Evolutionary conservation across 1,284 basidiomycete species (phyloP), one percentile per base, ranked within the genome.

Genomic region (Moniliella sp.): DNA sequence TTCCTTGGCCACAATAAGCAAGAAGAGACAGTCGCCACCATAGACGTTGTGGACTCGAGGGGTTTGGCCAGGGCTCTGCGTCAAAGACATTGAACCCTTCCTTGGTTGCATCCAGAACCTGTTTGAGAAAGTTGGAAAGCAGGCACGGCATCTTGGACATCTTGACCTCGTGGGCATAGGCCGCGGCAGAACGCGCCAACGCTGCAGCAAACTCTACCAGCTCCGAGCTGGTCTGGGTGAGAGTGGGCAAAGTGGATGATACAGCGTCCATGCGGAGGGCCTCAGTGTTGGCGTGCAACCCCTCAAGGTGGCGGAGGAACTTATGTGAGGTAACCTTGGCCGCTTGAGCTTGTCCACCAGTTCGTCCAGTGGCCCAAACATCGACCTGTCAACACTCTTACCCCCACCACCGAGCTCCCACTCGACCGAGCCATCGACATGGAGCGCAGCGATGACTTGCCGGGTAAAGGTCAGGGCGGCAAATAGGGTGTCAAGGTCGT

Each of bases 401-500:
- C 40, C 38, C n/a, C n/a, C n/a, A n/a, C n/a, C n/a, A 9, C 34
- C 40, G 25, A 48, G 32, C 18, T 47, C 39, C 49, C 48, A 50
- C 18, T 48, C 46, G 15, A 45, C 34, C 11, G 45, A 40, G 26
- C 42, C 43, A 13, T 50, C 45, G 4, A 39, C 31, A 21, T 48
- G 47, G 11, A 53, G 34, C 29, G 40, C 34, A 1, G 41, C 48
- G 7, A 49, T 36, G 15, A 37, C 36, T 29, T 54, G 50, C 31
- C 49, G 48, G 11, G 49, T 38, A 23, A 47, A 46, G 1, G 46
- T 50, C 4, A 53, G 33, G 3, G 47, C 51, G 7, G 50, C 55
- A 12, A 43, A 42, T 11, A 59, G 38, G 18, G 56, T 59, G 26
- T 59, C 56, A n/a, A 56, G 42, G 30, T 57, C 52, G 35, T 48